Base-by-base conservation (phyloP, 208 protist genomes). In the Hexamita inflata region DNA sequence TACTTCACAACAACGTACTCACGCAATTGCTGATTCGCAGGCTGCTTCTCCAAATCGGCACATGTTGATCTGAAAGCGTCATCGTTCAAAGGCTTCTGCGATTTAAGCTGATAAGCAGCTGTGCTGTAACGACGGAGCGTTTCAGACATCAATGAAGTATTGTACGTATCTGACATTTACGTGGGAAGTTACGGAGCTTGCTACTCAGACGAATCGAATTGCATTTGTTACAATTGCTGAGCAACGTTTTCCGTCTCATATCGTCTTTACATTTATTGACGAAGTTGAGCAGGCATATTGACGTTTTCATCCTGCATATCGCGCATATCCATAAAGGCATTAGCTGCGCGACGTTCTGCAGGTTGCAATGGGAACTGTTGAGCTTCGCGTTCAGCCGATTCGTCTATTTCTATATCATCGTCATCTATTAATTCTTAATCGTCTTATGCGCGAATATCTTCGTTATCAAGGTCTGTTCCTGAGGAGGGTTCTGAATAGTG, bases 381-480 rank as follows among this genome's bases (percentile, higher is more conserved):
- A 57, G 64, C 64, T 38, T 70, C 64, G 9, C 15, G 2, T 38
- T 70, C 64, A 40, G 64, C 64, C 11, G 26, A n/a, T 42, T 15
- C 11, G 42, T 70, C 64, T n/a, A 45, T 35, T 38, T 7, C 2
- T n/a, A 70, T 30, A 9, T 35, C 38, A 19, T 13, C 9, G 7
- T 40, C 11, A 70, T 29, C 64, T 32, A 45, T 11, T n/a, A 45
- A 49, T 11, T 45, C 64, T 19, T 15, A 15, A 35, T 70, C n/a
- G 42, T 70, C 64, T 57, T n/a, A 11, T 15, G 11, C 35, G 11
- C 11, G 9, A 4, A 70, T 4, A 40, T 64, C 13, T 4, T 30
- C 24, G n/a, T 70, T n/a, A 49, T 70, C 64, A 2, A 70, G 64
- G 2, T 45, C n/a, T 29, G n/a, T 45, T 49, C 32, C 64, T n/a